Percentiles rank a stretch among this genome's conserved stretches.
These are phyloP conservation scores for Pichia gijzeniarum DNA, from an alignment of 805 yeast genomes.

Conservation along the genomic window DNA sequence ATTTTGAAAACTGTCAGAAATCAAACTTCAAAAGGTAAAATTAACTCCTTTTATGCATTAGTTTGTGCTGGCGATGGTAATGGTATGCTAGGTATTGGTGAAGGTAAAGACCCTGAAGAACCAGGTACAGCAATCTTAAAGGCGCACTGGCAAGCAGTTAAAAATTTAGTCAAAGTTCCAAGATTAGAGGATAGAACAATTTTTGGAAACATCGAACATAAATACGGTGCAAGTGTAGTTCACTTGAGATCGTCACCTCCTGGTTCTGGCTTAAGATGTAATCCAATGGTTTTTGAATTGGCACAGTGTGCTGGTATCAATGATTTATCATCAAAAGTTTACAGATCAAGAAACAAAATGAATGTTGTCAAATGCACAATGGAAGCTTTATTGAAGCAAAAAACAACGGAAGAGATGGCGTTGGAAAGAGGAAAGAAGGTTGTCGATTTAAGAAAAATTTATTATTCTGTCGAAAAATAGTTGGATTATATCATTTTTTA, in stretches of 20 bases:
- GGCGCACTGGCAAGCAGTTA: constrained; percentile 92
- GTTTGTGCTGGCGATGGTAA: constrained; percentile 89
- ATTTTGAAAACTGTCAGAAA: constrained; percentile 77
- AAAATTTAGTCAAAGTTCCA: constrained; percentile 74
- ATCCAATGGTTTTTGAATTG: constrained; percentile 82
- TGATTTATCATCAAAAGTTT: constrained; percentile 87
- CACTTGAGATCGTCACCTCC: constrained; percentile 82
- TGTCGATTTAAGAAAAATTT: constrained; percentile 85
- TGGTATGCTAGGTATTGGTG: constrained; percentile 93
- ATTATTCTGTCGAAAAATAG: constrained; percentile 41
- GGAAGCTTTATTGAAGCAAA: constrained; percentile 76
- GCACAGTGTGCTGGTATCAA: constrained; percentile 92
- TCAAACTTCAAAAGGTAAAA: constrained; percentile 90
- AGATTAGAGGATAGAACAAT: constrained; percentile 90
- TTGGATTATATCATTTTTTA: constrained; percentile 26
- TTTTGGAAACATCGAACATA: constrained; percentile 72
- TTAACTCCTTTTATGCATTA: constrained; percentile 71
- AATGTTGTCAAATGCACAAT: constrained; percentile 86
- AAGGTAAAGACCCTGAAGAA: constrained; percentile 82
- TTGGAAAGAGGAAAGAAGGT: constrained; percentile 90
- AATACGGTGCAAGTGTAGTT: constrained; percentile 81
- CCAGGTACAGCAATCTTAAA: constrained; percentile 68
- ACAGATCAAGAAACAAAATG: constrained; percentile 90
- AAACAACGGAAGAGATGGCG: constrained; percentile 81
- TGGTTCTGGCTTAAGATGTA: constrained; percentile 89